Base-by-base conservation (phyloP, 2,329 filamentous ascomycete genomes). In the Davidsoniella eucalypti region DNA sequence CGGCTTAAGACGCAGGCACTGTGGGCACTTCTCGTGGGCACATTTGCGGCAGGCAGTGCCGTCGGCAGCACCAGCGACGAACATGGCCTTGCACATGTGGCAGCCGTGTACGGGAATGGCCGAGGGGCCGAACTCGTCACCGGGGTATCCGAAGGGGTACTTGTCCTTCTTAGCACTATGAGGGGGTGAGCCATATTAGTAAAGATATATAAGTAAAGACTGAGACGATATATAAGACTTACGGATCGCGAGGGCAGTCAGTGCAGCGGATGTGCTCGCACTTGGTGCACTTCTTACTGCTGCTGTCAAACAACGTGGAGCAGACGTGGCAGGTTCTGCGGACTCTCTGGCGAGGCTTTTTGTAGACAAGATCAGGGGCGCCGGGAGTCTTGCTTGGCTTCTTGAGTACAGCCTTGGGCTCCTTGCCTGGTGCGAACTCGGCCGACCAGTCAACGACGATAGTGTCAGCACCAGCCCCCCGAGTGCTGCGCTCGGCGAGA, bases 241-340 rank as follows among this genome's bases (percentile, higher is more conserved):
- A 87, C 73, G 86, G 86, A 59, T 87, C 80, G 57, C 86, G 72
- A 25, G 84, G 85, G 62, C 87, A 93, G 60, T 82, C 82, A 38
- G 78, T 84, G 68, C 87, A 94, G 49, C 85, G 79, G 47, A 72
- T 63, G 63, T 94, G 87, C 25, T 70, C 67, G 63, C 87, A 94
- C 38, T 69, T 70, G 6, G 69, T 64, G 61, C 87, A 94, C 0
- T 60, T 75, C 66, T 80, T 85, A 53, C 64, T 68, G 29, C 72
- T 69, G 5, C 69, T 59, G 1, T 65, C 63, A 60, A 87, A 92
- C 1, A 80, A 60, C 2, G 69, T 73, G 44, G 75, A 61, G 62
- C 87, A 94, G 58, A 76, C 70, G 64, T 93, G 87, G 62, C 87
- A 94, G 47, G 69, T 79, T 52, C 86, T 78, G 50, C 84, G 73